Evolutionary conservation across 345 rosid species (phyloP), one percentile per base, ranked within the genome.

Genomic region (Cardamine chenopodiifolia): DNA sequence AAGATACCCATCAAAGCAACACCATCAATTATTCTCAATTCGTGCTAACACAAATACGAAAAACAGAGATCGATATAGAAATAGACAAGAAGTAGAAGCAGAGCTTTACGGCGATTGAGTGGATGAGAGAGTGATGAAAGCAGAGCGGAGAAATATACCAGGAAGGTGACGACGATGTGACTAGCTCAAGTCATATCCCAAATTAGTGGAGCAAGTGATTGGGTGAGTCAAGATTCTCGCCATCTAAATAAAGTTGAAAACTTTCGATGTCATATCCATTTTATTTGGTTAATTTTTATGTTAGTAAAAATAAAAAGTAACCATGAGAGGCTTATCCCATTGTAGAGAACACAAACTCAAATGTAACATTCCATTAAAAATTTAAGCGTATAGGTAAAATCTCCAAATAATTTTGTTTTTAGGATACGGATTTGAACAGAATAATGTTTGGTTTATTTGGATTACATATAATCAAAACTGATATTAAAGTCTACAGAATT

Each of bases 51-150:
- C 44, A 61, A 45, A 42, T n/a, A 39, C 20, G 22, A 75, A 56
- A 54, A 4, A 57, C 29, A 28, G 47, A 71, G 59, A 50, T 28
- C 22, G 52, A 44, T 1, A 19, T 42, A 47, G 37, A 10, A 8
- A 75, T 40, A 73, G 59, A 45, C 37, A 62, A 60, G 29, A 29
- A 55, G 34, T 6, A 60, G 8, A 56, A 57, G 32, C 42, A 23
- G 64, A 22, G 76, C 81, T 82, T 79, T 80, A 85, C 91, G 6
- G 15, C 17, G 62, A 13, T 35, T 32, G 69, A 49, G 39, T 19
- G 48, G 25, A 68, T 11, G 53, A 42, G 25, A 62, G 72, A 53
- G 63, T 25, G 73, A 71, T 31, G 75, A 64, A 59, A 9, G 5
- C 39, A 70, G 2, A 44, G 40, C 0, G 53, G 34, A 56, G 23